phyloP scores from a whole-genome alignment of 306 rosid species.

The Gastrolobium bilobum region DNA sequence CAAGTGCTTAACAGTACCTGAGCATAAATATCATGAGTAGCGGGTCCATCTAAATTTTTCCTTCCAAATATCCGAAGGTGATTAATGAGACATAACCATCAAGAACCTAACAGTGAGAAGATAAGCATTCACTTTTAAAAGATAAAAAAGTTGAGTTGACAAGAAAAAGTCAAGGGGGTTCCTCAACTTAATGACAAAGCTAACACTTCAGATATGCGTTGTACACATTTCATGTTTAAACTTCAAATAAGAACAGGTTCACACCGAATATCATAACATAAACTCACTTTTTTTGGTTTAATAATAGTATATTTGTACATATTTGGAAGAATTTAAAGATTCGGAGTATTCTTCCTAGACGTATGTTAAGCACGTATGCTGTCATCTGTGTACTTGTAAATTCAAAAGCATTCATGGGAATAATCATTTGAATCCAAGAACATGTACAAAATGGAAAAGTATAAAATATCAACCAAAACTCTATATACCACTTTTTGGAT shows the following conservation, averaged over 20 bases:
- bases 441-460: not conserved
- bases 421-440: not conserved
- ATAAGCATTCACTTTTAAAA: too few relatives aligned
- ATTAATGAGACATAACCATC: not conserved
- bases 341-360: too few relatives aligned
- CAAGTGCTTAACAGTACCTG: too few relatives aligned
- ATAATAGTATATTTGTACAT: not conserved
- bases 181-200: too few relatives aligned
- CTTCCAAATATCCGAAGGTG: not conserved
- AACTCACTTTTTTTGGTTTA: not conserved
- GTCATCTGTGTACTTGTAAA: too few relatives aligned
- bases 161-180: too few relatives aligned
- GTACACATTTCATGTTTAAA: too few relatives aligned
- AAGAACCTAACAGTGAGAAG: too few relatives aligned
- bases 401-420: too few relatives aligned
- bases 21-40: not conserved
- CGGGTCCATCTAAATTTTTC: not conserved
- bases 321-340: not conserved
- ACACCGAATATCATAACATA: not conserved
- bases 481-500: not conserved
- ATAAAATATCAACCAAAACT: not conserved
- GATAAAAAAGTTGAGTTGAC: too few relatives aligned
- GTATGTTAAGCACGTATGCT: too few relatives aligned
- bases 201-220: too few relatives aligned
- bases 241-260: not conserved